A percentile compares a stretch with the other conserved stretches of the same genome.
These are phyloP conservation scores for Boletus vinaceobasis DNA, from an alignment of 768 basidiomycete genomes.

Conservation along the genomic window DNA sequence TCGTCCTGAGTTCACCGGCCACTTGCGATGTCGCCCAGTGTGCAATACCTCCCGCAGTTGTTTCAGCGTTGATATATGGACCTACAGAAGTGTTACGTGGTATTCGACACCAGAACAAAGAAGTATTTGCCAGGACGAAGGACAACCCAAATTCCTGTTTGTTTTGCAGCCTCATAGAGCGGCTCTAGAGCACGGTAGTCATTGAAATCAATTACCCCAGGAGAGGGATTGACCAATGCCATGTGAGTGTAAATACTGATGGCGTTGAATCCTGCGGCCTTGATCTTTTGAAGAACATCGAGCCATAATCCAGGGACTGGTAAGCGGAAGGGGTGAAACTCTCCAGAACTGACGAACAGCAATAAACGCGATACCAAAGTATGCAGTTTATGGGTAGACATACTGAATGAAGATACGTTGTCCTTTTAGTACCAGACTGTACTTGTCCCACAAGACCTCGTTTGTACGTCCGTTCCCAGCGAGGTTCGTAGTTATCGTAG, in stretches of 20 bases:
- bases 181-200: conserved; percentile 67
- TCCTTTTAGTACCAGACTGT: conserved; percentile 64
- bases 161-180: conserved; percentile 70
- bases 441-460: conserved; percentile 59
- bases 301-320: conserved; percentile 79
- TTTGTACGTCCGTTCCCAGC: conserved; percentile 34
- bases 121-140: conserved; percentile 64
- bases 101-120: not conserved
- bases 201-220: conserved; percentile 68
- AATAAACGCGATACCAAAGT: not conserved
- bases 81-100: conserved; percentile 15
- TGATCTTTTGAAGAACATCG: conserved; percentile 77
- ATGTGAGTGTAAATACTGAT: conserved; percentile 79
- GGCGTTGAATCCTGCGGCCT: conserved; percentile 77
- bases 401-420: conserved; percentile 74
- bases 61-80: conserved; percentile 73
- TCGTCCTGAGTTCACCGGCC: conserved; percentile 65
- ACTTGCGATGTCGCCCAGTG: conserved; percentile 71
- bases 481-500: conserved; percentile 4
- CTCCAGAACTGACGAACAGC: conserved; percentile 58
- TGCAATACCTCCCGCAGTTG: conserved; percentile 69
- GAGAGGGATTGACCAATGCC: conserved; percentile 74
- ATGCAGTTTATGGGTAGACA: conserved; percentile 25
- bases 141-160: conserved; percentile 74
- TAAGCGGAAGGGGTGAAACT: conserved; percentile 80